Percentiles rank a stretch among this genome's conserved stretches.
Evolutionary conservation across 2,329 filamentous ascomycete species (phyloP).

Genomic region (Botrytis aclada): DNA sequence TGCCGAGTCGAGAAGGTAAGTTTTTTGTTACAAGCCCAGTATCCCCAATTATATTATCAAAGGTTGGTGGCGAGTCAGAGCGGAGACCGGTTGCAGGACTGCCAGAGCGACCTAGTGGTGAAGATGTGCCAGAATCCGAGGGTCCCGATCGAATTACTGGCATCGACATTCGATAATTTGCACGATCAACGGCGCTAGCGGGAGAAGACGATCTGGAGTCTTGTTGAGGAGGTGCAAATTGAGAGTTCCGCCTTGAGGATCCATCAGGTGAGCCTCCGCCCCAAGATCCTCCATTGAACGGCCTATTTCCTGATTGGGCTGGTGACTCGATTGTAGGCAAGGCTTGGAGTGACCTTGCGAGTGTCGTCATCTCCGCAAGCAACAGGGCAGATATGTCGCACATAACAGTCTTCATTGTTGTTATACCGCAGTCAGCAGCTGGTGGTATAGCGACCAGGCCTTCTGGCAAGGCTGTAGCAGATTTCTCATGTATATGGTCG

Average conservation of each 20-base stretch:
- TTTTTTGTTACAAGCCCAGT: conserved; percentile 23
- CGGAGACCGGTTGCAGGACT: conserved; percentile 35
- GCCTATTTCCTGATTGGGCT: conserved; percentile 46
- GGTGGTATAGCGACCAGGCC: conserved; percentile 71
- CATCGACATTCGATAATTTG: conserved; percentile 75
- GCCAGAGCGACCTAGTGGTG: conserved; percentile 39
- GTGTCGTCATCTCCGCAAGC: conserved; percentile 70
- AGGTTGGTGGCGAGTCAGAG: conserved; percentile 26
- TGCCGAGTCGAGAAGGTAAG: conserved; percentile 27
- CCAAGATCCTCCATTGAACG: conserved; percentile 45
- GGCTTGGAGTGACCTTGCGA: conserved; percentile 70
- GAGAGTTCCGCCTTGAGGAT: conserved; percentile 52
- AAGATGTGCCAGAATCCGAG: conserved; percentile 34
- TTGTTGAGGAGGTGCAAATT: conserved; percentile 46
- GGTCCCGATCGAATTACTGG: conserved; percentile 50
- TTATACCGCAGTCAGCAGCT: conserved; percentile 63
- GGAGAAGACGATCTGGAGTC: conserved; percentile 54
- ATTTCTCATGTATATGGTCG: conserved; percentile 57
- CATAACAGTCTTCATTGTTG: conserved; percentile 78
- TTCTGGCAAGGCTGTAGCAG: conserved; percentile 56
- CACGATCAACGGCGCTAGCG: conserved; percentile 54
- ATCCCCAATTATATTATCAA: conserved; percentile 33
- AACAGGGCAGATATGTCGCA: conserved; percentile 73
- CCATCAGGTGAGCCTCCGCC: conserved; percentile 43
- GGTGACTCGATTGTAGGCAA: conserved; percentile 77